Percentiles rank a stretch among this genome's conserved stretches.
phyloP scores from a whole-genome alignment of 2,329 filamentous ascomycete species.

The Purpureocillium takamizusanense region DNA sequence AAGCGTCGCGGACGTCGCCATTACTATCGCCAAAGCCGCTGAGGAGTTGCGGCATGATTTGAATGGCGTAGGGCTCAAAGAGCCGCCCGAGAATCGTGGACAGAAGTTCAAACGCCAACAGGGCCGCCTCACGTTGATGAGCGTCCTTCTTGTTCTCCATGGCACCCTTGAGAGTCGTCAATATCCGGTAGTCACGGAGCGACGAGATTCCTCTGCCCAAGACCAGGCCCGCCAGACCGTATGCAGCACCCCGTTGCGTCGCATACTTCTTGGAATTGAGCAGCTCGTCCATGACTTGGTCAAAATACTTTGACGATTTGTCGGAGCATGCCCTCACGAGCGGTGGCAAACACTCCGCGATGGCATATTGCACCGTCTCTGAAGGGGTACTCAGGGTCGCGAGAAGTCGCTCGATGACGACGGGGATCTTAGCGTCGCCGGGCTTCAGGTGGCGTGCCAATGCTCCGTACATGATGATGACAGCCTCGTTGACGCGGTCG shows the following conservation, averaged over 20 bases:
- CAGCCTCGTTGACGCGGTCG: constrained; percentile 91
- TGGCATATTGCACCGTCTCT: constrained; percentile 92
- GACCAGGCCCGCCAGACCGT: constrained; percentile 85
- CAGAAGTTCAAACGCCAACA: constrained; percentile 85
- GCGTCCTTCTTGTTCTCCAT: constrained; percentile 93
- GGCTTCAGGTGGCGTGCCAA: constrained; percentile 76
- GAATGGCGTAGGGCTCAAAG: constrained; percentile 95
- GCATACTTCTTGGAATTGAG: constrained; percentile 85
- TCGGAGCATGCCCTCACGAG: constrained; percentile 75
- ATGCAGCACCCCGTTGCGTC: constrained; percentile 84
- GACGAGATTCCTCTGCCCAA: constrained; percentile 77
- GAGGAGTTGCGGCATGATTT: constrained; percentile 85
- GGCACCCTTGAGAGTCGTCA: constrained; percentile 70
- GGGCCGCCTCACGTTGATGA: constrained; percentile 78
- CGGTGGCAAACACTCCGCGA: constrained; percentile 87
- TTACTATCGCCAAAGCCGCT: constrained; percentile 82
- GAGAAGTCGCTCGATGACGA: constrained; percentile 78
- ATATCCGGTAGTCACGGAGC: constrained; percentile 75
- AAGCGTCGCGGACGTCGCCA: constrained; percentile 84
- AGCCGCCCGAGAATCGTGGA: constrained; percentile 76
- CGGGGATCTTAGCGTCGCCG: constrained; percentile 80
- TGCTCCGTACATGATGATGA: constrained; percentile 95
- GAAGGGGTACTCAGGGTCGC: constrained; percentile 88
- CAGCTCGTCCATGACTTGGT: constrained; percentile 73
- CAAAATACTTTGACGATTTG: constrained; percentile 70